Conservation (phyloP, 2,329 filamentous ascomycete genomes). For the Clonostachys sp. region DNA sequence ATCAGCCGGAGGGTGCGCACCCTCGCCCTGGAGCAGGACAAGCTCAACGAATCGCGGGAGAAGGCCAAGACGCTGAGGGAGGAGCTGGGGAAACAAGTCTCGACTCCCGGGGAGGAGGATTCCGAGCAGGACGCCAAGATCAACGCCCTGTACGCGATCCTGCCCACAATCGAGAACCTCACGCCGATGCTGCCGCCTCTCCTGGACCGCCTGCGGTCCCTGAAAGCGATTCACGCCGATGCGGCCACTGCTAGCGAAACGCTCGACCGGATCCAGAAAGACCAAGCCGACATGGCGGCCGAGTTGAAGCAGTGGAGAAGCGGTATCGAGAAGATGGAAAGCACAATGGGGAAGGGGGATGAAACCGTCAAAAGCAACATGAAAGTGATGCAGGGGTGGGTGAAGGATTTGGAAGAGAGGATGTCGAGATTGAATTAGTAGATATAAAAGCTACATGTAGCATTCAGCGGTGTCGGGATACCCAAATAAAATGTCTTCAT, state of each 20-base stretch:
- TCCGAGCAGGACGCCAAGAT: constrained; percentile 79
- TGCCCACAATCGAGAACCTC: constrained; percentile 84
- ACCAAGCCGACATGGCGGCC: constrained; percentile 74
- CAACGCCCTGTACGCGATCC: constrained; percentile 82
- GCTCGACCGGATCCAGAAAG: constrained; percentile 70
- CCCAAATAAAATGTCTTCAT: not conserved
- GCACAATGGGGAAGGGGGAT: constrained; percentile 66
- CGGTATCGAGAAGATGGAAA: constrained; percentile 74
- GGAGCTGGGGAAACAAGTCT: constrained; percentile 43
- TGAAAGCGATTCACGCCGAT: constrained; percentile 80
- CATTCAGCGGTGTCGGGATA: no score
- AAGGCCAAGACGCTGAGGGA: constrained; percentile 60
- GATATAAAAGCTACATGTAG: no score
- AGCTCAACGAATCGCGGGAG: constrained; percentile 60
- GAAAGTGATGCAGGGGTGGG: constrained; percentile 82
- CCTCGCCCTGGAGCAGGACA: constrained; percentile 69
- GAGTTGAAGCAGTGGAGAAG: constrained; percentile 86
- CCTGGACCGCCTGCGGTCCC: constrained; percentile 77
- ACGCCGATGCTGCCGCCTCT: constrained; percentile 80
- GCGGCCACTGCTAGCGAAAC: constrained; percentile 78
- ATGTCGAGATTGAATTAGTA: constrained; percentile 52
- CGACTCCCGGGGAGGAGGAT: constrained; percentile 37
- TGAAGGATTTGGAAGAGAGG: constrained; percentile 78
- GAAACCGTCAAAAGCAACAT: constrained; percentile 72
- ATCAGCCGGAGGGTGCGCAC: constrained; percentile 66